phyloP scores from a whole-genome alignment of 441 rosid species.

The Populus trichocarpa region DNA sequence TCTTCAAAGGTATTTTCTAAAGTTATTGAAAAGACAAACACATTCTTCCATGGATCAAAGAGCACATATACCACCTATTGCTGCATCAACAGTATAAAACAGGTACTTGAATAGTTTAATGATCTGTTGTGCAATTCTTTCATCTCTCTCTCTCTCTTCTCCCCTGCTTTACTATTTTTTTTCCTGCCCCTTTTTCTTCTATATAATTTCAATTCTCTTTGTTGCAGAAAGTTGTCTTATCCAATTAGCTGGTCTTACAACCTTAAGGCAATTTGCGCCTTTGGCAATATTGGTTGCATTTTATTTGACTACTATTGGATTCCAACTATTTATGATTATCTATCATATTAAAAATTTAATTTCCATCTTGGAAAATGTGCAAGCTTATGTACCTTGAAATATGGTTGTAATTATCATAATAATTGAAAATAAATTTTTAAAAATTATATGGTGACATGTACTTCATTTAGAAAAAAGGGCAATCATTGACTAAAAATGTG shows the following conservation, averaged over 20 bases:
- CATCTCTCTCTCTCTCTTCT: background rate
- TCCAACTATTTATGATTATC: background rate
- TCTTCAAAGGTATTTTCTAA: background rate
- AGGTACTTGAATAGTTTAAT: background rate
- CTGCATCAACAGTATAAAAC: background rate
- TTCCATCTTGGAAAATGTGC: background rate
- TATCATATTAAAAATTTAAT: too few species aligned
- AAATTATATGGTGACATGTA: background rate
- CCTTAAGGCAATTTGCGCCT: background rate
- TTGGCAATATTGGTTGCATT: background rate
- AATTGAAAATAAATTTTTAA: background rate
- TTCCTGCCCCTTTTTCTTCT: background rate
- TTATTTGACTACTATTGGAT: background rate
- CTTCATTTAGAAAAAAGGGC: background rate
- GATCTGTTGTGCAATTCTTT: background rate
- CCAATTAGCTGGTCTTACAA: background rate
- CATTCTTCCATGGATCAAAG: background rate
- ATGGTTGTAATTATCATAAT: background rate
- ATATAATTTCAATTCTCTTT: background rate
- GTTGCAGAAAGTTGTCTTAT: background rate
- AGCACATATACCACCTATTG: background rate
- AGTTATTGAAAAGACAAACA: background rate
- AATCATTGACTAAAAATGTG: background rate
- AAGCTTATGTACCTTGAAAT: background rate
- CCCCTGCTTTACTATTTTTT: background rate